A percentile compares a stretch with the other conserved stretches of the same genome.
These are phyloP conservation scores for Clonostachys rosea DNA, from an alignment of 2,329 filamentous ascomycete species.

Conservation along the genomic window DNA sequence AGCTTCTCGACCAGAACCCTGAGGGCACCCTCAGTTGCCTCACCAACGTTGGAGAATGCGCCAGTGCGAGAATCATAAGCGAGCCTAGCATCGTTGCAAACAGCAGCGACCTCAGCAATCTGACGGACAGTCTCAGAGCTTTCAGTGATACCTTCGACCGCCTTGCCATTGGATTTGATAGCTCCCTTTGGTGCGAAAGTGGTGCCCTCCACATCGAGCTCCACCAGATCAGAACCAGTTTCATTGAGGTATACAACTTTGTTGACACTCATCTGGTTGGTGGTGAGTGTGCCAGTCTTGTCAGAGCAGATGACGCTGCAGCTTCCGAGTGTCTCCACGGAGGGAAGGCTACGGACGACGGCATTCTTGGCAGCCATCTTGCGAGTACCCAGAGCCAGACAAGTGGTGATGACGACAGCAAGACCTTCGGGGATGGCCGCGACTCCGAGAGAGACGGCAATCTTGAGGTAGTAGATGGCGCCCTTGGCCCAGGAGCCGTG, in stretches of 20 bases:
- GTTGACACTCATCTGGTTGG: slow-evolving; percentile 98
- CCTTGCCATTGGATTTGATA: slow-evolving; percentile 64
- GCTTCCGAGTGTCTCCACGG: slow-evolving; percentile 95
- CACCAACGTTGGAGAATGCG: slow-evolving; percentile 78
- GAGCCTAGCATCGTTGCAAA: slow-evolving; percentile 87
- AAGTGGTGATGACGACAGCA: slow-evolving; percentile 98
- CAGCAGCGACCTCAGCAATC: slow-evolving; percentile 65
- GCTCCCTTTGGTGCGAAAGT: slow-evolving; percentile 83
- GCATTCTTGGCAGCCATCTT: slow-evolving; percentile 99
- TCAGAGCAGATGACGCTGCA: slow-evolving; percentile 99
- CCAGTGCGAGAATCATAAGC: slow-evolving; percentile 74
- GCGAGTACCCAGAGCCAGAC: slow-evolving; percentile 88
- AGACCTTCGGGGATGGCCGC: slow-evolving; percentile 97
- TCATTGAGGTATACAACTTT: slow-evolving; percentile 82
- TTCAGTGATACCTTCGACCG: slow-evolving; percentile 62
- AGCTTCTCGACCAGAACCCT: slow-evolving; percentile 92
- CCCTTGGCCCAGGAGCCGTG: slow-evolving; percentile 95
- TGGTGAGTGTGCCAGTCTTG: slow-evolving; percentile 97
- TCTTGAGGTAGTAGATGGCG: slow-evolving; percentile 99
- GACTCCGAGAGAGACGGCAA: slow-evolving; percentile 95
- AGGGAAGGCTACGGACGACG: slow-evolving; percentile 91
- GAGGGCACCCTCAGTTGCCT: slow-evolving; percentile 92
- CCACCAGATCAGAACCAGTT: slow-evolving; percentile 69
- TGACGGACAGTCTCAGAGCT: slow-evolving; percentile 75
- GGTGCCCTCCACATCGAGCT: slow-evolving; percentile 86